These are phyloP conservation scores for Populus hybrid DNA, from an alignment of 441 rosid species.

Conservation along the genomic window DNA sequence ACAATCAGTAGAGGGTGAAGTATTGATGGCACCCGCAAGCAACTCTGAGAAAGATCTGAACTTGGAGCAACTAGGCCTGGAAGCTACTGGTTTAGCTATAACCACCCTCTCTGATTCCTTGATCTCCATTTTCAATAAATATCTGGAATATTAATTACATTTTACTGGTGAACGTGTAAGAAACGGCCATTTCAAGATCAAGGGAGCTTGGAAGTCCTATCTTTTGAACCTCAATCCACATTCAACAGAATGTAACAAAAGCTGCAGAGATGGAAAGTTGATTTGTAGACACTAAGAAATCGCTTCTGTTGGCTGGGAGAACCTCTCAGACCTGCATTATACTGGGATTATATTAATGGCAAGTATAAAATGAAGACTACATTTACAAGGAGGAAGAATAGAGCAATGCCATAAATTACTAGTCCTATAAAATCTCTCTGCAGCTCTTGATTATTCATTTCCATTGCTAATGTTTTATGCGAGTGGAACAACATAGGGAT, in stretches of 20 bases:
- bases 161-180: neutral
- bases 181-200: neutral
- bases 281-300: neutral
- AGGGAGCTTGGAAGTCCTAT: neutral
- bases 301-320: neutral
- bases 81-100: conserved; percentile 78
- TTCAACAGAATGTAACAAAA: neutral
- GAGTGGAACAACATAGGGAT: neutral
- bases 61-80: conserved; percentile 42
- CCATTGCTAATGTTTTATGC: neutral
- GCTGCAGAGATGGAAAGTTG: neutral
- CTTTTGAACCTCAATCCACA: neutral
- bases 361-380: neutral
- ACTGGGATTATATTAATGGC: neutral
- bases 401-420: no score
- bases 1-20: no score
- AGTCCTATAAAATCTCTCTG: no score
- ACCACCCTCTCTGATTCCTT: conserved; percentile 61
- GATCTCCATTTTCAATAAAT: conserved; percentile 50
- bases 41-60: no score
- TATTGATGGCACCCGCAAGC: no score
- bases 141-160: neutral
- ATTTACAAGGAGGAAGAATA: neutral
- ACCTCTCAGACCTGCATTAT: conserved; percentile 20
- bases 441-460: neutral